Conservation (phyloP, 768 basidiomycete genomes). For the Boletus eberwhitei region DNA sequence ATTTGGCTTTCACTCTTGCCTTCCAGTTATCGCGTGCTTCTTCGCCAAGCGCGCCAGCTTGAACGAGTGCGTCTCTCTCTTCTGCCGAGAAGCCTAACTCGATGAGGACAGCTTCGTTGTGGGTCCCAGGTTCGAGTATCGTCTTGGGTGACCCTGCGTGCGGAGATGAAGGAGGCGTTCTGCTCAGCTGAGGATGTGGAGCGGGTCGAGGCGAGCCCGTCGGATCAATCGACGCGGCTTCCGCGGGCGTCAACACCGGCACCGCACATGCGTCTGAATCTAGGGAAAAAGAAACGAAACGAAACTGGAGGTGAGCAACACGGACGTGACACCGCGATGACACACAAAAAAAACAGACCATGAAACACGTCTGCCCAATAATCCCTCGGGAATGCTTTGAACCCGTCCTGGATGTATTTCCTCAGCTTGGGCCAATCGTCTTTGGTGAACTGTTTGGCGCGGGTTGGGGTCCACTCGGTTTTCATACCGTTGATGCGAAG, state of each 20-base stretch:
- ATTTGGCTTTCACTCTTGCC: slow-evolving; percentile 21
- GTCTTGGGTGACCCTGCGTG: slow-evolving; percentile 2
- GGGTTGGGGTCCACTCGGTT: slow-evolving; percentile 54
- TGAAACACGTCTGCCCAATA: slow-evolving; percentile 70
- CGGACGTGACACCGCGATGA: background rate
- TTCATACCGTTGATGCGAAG: slow-evolving; percentile 41
- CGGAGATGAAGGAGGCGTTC: slow-evolving; percentile 27
- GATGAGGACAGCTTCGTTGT: slow-evolving; percentile 50
- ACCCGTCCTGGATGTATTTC: slow-evolving; percentile 61
- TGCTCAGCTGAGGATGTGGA: slow-evolving; percentile 49
- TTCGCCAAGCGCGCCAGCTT: slow-evolving; percentile 48
- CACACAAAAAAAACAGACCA: slow-evolving; percentile 36
- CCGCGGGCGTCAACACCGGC: slow-evolving; percentile 61
- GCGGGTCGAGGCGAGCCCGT: slow-evolving; percentile 40
- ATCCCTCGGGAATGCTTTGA: slow-evolving; percentile 55
- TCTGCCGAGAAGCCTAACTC: slow-evolving; percentile 49
- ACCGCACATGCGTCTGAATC: slow-evolving; percentile 71
- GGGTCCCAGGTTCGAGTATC: slow-evolving; percentile 45
- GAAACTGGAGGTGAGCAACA: background rate
- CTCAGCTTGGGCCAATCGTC: slow-evolving; percentile 56
- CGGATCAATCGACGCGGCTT: slow-evolving; percentile 49
- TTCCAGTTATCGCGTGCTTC: slow-evolving; percentile 19
- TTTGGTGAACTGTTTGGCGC: slow-evolving; percentile 41
- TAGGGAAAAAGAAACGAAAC: slow-evolving; percentile 22
- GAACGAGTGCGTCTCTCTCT: slow-evolving; percentile 38